A percentile compares a stretch with the other conserved stretches of the same genome.
Evolutionary conservation across 176 grass and related monocot genomes (phyloP).

Genomic region (Hyparrhenia diplandra): DNA sequence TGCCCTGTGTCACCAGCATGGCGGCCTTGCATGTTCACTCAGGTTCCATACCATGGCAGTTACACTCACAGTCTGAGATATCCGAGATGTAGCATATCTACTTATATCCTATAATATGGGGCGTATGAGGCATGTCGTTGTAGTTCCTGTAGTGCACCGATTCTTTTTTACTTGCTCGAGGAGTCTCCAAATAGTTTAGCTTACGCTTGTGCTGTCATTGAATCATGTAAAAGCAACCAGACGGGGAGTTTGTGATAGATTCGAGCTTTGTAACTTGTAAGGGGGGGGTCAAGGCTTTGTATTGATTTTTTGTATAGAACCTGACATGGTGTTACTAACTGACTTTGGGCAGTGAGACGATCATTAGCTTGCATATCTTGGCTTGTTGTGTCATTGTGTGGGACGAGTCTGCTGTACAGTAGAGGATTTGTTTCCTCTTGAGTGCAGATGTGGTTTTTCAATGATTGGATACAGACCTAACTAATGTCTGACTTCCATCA

Average conservation of each 20-base stretch:
- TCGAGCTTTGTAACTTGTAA: neutral
- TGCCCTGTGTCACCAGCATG: neutral
- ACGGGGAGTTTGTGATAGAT: neutral
- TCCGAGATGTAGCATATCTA: conserved; percentile 20
- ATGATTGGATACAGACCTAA: neutral
- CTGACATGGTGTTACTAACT: neutral
- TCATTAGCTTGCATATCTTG: neutral
- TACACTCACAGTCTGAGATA: neutral
- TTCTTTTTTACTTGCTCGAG: neutral
- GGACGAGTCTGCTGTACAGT: neutral
- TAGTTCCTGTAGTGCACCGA: neutral
- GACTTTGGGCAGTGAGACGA: neutral
- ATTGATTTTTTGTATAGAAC: conserved; percentile 28
- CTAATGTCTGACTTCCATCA: no score
- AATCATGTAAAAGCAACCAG: conserved; percentile 15
- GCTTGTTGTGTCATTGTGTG: neutral
- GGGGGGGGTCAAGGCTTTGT: neutral
- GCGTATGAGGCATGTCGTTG: neutral
- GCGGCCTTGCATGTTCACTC: neutral
- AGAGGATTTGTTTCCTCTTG: neutral
- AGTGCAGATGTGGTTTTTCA: neutral
- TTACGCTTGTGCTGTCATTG: neutral
- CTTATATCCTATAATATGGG: neutral
- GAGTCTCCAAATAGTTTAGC: neutral
- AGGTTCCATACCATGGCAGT: neutral